A percentile compares a stretch with the other conserved stretches of the same genome.
Conservation (phyloP, 495 filamentous ascomycete genomes). For the Penicillium paxilli region DNA sequence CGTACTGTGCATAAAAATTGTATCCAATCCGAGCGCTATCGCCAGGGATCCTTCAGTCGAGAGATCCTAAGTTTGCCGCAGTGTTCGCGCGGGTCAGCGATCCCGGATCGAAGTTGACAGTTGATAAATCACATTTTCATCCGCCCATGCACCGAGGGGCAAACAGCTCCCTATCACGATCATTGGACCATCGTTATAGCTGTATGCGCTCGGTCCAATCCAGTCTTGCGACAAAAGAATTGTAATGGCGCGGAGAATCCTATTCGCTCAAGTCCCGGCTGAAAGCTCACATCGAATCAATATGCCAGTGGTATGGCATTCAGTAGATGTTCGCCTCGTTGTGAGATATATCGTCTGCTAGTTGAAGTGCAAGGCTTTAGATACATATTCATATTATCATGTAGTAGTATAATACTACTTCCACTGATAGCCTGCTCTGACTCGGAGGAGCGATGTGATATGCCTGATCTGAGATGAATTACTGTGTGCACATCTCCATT, state of each 20-base stretch:
- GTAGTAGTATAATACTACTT: too few relatives aligned
- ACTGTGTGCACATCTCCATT: too few relatives aligned
- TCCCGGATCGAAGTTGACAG: slow-evolving; percentile 15
- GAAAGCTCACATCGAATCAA: background rate
- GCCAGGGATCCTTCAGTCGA: slow-evolving; percentile 1
- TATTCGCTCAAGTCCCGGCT: background rate
- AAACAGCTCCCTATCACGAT: background rate
- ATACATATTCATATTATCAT: too few relatives aligned
- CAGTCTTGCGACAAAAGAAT: background rate
- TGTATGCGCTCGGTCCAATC: slow-evolving; percentile 13
- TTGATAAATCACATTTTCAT: slow-evolving; percentile 24
- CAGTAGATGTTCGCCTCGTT: too few relatives aligned
- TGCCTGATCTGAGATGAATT: too few relatives aligned
- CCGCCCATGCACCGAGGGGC: background rate
- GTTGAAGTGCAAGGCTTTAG: too few relatives aligned
- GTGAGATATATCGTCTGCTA: too few relatives aligned
- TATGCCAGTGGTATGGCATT: too few relatives aligned
- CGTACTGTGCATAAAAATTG: background rate
- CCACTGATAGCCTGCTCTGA: too few relatives aligned
- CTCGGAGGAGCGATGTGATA: too few relatives aligned
- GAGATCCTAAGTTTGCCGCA: slow-evolving; percentile 11
- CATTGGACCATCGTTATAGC: slow-evolving; percentile 6
- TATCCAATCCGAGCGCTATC: background rate
- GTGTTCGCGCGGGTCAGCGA: background rate
- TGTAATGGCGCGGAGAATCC: background rate